Conservation (phyloP, 1,284 basidiomycete species). For the Trametes polyzona region DNA sequence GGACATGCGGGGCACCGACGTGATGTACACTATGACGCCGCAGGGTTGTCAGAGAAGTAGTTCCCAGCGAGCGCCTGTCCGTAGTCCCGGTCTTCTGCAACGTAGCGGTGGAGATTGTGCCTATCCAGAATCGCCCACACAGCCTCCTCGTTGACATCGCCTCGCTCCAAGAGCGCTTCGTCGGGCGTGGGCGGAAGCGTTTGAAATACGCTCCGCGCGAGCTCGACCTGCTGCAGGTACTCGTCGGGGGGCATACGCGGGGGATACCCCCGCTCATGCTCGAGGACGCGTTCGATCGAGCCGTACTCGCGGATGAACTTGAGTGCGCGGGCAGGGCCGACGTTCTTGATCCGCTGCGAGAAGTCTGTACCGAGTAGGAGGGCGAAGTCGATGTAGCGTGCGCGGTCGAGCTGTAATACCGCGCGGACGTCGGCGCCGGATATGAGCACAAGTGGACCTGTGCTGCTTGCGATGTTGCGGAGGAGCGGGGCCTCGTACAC, state of each 20-base stretch:
- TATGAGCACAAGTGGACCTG: constrained; percentile 62
- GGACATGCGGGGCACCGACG: not conserved
- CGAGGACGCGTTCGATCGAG: constrained; percentile 74
- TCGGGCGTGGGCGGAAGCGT: constrained; percentile 65
- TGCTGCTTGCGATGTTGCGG: constrained; percentile 67
- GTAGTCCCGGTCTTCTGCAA: constrained; percentile 49
- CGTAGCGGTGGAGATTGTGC: constrained; percentile 49
- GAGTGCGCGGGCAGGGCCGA: constrained; percentile 78
- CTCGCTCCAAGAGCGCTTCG: constrained; percentile 37
- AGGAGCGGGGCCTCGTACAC: constrained; percentile 80
- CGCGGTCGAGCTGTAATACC: constrained; percentile 56
- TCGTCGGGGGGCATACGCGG: constrained; percentile 46
- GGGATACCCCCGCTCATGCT: constrained; percentile 55
- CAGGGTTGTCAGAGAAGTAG: constrained; percentile 67
- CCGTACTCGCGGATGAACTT: constrained; percentile 72
- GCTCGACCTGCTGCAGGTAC: constrained; percentile 64
- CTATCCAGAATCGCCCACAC: constrained; percentile 51
- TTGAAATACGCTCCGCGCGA: constrained; percentile 64
- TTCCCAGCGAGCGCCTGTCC: constrained; percentile 56
- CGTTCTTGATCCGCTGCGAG: constrained; percentile 75
- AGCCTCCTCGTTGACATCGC: constrained; percentile 43
- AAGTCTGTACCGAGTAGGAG: constrained; percentile 91
- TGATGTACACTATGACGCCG: not conserved
- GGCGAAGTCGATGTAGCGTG: constrained; percentile 78
- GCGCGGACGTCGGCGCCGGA: constrained; percentile 67